Conservation (phyloP, 2,329 filamentous ascomycete species). For the Fusarium anguioides region DNA sequence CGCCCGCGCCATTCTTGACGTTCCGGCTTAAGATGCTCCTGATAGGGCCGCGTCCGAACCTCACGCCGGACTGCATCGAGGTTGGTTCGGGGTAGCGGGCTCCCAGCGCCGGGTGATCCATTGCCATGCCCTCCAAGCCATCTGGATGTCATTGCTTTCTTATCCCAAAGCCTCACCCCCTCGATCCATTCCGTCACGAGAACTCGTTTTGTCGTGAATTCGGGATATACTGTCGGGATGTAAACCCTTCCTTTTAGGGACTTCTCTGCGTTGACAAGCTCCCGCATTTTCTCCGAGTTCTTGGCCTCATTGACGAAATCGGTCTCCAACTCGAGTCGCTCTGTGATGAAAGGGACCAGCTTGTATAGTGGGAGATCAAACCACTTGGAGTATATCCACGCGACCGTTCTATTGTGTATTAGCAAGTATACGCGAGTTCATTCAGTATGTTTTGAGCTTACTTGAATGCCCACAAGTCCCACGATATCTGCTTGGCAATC, state of each 20-base stretch:
- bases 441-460: constrained; percentile 53
- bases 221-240: constrained; percentile 84
- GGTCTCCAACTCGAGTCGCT: constrained; percentile 91
- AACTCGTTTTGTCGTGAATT: constrained; percentile 83
- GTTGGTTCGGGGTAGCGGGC: constrained; percentile 65
- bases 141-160: constrained; percentile 77
- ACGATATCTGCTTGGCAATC: constrained; percentile 88
- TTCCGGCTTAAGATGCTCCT: constrained; percentile 79
- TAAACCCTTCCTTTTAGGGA: constrained; percentile 84
- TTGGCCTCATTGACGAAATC: constrained; percentile 93
- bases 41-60: constrained; percentile 62
- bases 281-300: constrained; percentile 87
- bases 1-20: constrained; percentile 81
- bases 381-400: constrained; percentile 83
- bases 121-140: constrained; percentile 83
- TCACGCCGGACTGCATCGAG: constrained; percentile 58
- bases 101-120: constrained; percentile 82
- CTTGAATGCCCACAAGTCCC: constrained; percentile 97
- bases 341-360: constrained; percentile 90
- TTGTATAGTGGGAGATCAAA: constrained; percentile 95
- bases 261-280: constrained; percentile 79
- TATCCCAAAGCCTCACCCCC: constrained; percentile 92
- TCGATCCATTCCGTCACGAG: constrained; percentile 99
- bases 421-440: constrained; percentile 5
- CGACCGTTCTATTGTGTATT: constrained; percentile 70